Percentiles rank a stretch among this genome's conserved stretches.
Evolutionary conservation across 306 rosid species (phyloP).

Genomic region (Psophocarpus tetragonolobus): DNA sequence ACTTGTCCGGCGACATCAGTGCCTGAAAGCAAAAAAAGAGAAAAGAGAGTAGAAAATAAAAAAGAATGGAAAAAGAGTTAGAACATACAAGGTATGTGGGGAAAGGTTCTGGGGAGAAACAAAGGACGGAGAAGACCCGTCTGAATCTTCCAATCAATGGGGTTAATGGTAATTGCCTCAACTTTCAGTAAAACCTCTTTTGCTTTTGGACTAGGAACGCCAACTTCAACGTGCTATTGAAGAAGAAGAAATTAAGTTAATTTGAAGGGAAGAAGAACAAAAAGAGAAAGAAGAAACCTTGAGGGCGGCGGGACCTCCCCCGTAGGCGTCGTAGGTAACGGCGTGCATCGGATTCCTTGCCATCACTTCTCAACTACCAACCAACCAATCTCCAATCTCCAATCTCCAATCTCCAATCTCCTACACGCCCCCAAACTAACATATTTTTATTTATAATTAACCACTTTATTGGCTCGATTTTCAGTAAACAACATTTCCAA

Average conservation of each 20-base stretch:
- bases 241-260: neutral
- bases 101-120: constrained; percentile 49
- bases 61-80: neutral
- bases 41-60: neutral
- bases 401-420: too few species aligned
- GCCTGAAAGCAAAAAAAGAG: constrained; percentile 2
- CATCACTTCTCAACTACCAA: neutral
- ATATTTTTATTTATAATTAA: too few species aligned
- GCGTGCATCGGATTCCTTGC: neutral
- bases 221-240: constrained; percentile 69
- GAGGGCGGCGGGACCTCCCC: neutral
- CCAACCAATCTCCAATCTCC: too few species aligned
- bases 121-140: constrained; percentile 51
- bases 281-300: neutral
- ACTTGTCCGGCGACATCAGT: constrained; percentile 74
- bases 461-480: too few species aligned
- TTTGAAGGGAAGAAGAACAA: neutral
- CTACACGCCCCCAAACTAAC: too few species aligned
- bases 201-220: constrained; percentile 55
- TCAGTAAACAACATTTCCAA: too few species aligned
- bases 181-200: constrained; percentile 60
- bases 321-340: neutral
- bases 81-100: constrained; percentile 61
- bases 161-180: constrained; percentile 68
- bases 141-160: constrained; percentile 79